phyloP scores from a whole-genome alignment of 2,329 filamentous ascomycete species.

The Hypoxylon sp. region DNA sequence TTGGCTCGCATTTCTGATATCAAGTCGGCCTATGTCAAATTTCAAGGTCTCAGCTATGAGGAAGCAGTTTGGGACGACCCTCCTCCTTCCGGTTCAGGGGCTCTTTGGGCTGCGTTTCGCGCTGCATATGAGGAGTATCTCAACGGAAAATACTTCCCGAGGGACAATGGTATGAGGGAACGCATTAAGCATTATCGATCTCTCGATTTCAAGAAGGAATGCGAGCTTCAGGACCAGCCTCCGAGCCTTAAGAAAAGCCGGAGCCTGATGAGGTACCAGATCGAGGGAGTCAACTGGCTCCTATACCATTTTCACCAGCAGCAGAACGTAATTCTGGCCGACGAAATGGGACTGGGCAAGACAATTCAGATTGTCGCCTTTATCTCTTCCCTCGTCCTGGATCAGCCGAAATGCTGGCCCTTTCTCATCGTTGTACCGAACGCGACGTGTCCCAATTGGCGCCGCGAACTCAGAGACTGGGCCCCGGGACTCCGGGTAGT shows the following conservation, averaged over 20 bases:
- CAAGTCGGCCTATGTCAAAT: slow-evolving; percentile 84
- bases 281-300: slow-evolving; percentile 95
- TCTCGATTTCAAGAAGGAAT: slow-evolving; percentile 72
- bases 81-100: slow-evolving; percentile 72
- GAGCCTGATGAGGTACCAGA: slow-evolving; percentile 91
- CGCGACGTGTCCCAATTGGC: slow-evolving; percentile 97
- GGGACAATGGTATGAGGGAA: slow-evolving; percentile 71
- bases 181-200: slow-evolving; percentile 77
- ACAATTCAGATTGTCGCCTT: slow-evolving; percentile 93
- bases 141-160: slow-evolving; percentile 77
- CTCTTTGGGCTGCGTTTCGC: slow-evolving; percentile 83
- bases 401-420: slow-evolving; percentile 82
- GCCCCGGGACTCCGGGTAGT: slow-evolving; percentile 86
- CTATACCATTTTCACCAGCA: slow-evolving; percentile 87
- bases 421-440: slow-evolving; percentile 96
- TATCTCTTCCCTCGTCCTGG: slow-evolving; percentile 78
- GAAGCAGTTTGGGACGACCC: slow-evolving; percentile 91
- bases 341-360: slow-evolving; percentile 98
- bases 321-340: slow-evolving; percentile 90
- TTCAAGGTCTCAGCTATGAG: slow-evolving; percentile 90
- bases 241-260: slow-evolving; percentile 75
- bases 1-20: slow-evolving; percentile 79
- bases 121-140: slow-evolving; percentile 89
- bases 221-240: slow-evolving; percentile 80
- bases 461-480: slow-evolving; percentile 95